Base-by-base conservation (phyloP, 176 grass and related monocot species). In the Typha latifolia region DNA sequence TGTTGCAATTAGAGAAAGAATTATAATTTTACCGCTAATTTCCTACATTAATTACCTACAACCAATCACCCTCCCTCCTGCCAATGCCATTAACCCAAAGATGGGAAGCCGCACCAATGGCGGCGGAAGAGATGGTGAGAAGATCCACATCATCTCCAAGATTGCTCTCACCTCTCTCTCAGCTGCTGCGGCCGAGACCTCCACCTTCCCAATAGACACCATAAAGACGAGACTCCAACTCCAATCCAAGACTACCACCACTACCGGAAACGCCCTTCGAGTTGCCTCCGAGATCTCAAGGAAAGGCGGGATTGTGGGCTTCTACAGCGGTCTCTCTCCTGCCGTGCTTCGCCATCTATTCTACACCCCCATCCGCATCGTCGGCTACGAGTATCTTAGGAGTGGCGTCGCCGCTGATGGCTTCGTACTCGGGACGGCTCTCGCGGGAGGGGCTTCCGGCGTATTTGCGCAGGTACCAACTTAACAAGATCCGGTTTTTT, bases 201-300 rank as follows among this genome's bases (percentile, higher is more conserved):
- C 91, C 1, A 96, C 91, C 63, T 96, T 81, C 70, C 87, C 87
- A n/a, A 82, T 90, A 37, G 91, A 90, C 64, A 81, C 81, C 73
- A 29, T 82, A 47, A 96, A 96, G 87, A 87, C 82, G 34, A 75
- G 87, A 22, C 91, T 96, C 50, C 87, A 90, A 73, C 91, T 90
- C 79, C 81, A 48, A n/a, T 31, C 19, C 31, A 15, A 12, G 43
- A 57, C 83, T 14, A 49, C 61, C 16, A 68, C 67, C 23, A 26
- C 72, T 19, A 48, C 52, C 31, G 72, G 76, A 11, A 69, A 75
- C 62, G 67, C 73, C 12, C 2, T 96, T 21, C 73, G 70, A 31
- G 84, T 96, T 51, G 84, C 84, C n/a, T 37, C 68, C 14, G 84
- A 96, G 71, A 85, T 96, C 63, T 62, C 71, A 55, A 76, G 70